Conservation (phyloP, 768 basidiomycete genomes). For the Phaeotremella skinneri region DNA sequence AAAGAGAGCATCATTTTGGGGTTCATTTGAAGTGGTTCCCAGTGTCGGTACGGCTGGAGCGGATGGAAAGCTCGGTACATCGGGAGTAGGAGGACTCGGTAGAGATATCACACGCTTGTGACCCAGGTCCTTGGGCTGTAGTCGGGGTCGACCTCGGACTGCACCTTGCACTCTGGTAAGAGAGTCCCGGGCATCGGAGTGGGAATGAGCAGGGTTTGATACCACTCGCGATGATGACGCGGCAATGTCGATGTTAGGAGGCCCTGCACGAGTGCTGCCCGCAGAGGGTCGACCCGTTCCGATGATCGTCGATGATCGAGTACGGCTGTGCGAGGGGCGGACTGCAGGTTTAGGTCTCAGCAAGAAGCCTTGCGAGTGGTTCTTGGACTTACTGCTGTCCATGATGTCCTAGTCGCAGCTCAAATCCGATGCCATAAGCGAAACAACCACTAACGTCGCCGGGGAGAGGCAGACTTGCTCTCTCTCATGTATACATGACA, state of each 20-base stretch:
- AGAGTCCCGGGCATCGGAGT: slow-evolving; percentile 18
- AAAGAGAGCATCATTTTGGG: slow-evolving; percentile 4
- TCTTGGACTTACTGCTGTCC: too few species aligned
- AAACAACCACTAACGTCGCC: too few species aligned
- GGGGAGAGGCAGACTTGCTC: too few species aligned
- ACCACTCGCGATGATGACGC: slow-evolving; percentile 21
- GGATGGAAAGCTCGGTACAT: slow-evolving; percentile 22
- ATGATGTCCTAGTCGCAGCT: too few species aligned
- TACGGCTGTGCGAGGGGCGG: slow-evolving; percentile 1
- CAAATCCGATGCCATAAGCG: too few species aligned
- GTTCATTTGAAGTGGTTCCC: slow-evolving; percentile 20
- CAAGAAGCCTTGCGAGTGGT: too few species aligned
- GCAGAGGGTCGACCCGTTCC: slow-evolving; percentile 15
- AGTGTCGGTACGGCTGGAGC: slow-evolving; percentile 28
- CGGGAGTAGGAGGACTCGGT: slow-evolving; percentile 22
- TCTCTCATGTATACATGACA: too few species aligned
- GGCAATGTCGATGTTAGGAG: slow-evolving; percentile 22
- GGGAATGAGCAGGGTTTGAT: slow-evolving; percentile 14
- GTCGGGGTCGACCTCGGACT: not conserved
- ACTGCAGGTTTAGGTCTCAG: too few species aligned
- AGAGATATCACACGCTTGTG: slow-evolving; percentile 26
- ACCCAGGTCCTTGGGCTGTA: not conserved
- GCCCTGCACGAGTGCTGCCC: slow-evolving; percentile 16
- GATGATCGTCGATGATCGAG: slow-evolving; percentile 35
- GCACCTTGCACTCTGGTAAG: slow-evolving; percentile 18